Conservation (phyloP, 176 grass and related monocot species). For the Eremochloa ophiuroides region DNA sequence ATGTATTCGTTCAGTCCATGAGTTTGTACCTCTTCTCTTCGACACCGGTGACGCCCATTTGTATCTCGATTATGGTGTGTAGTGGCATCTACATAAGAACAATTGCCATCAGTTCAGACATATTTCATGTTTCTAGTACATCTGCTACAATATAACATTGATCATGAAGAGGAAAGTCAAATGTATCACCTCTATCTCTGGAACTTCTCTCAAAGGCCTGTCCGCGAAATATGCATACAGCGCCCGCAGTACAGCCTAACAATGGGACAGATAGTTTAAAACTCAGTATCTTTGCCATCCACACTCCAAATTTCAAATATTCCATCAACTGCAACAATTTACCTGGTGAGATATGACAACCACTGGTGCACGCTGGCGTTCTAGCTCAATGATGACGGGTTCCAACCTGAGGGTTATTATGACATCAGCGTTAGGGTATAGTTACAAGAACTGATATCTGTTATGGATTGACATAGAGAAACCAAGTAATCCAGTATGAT, state of each 20-base stretch:
- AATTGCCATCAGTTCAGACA: background rate
- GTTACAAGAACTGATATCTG: background rate
- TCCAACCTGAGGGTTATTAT: conserved; percentile 58
- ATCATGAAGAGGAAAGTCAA: background rate
- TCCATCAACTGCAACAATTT: conserved; percentile 2
- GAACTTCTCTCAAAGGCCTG: conserved; percentile 86
- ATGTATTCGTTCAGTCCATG: conserved; percentile 55
- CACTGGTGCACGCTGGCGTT: conserved; percentile 94
- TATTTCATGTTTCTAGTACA: background rate
- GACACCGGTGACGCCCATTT: conserved; percentile 90
- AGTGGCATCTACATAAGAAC: conserved; percentile 64
- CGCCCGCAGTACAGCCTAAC: conserved; percentile 82
- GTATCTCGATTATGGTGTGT: conserved; percentile 97
- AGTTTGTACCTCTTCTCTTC: conserved; percentile 97
- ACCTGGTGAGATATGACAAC: conserved; percentile 99
- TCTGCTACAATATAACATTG: background rate
- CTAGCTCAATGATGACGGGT: conserved; percentile 96
- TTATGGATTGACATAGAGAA: background rate
- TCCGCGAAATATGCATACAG: conserved; percentile 94
- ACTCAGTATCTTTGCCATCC: background rate
- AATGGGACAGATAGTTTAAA: conserved; percentile 16
- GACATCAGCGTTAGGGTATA: background rate
- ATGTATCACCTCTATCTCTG: conserved; percentile 69
- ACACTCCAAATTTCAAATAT: background rate
- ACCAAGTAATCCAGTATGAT: background rate